These are phyloP conservation scores for Albugo candida DNA, from an alignment of 352 stramenopile genomes.

Conservation along the genomic window DNA sequence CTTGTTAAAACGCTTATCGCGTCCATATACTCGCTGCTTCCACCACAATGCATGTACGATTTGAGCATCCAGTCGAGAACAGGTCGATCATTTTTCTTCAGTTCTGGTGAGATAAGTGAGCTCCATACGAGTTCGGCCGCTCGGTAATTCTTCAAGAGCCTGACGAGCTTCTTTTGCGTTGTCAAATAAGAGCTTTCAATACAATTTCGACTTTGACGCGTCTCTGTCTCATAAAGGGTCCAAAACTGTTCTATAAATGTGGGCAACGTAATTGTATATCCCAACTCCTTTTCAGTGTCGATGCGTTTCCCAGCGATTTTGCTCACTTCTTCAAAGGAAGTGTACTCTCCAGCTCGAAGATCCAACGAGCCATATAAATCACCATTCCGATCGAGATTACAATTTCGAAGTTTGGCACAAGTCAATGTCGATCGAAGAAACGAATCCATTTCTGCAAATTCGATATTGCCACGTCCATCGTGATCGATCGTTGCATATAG, in stretches of 20 bases:
- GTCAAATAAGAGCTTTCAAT: slow-evolving; percentile 1
- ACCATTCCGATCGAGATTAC: slow-evolving; percentile 23
- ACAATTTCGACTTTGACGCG: slow-evolving; percentile 1
- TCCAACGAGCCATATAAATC: slow-evolving; percentile 37
- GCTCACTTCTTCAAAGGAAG: slow-evolving; percentile 32
- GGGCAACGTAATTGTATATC: slow-evolving; percentile 21
- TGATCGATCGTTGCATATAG: slow-evolving; percentile 86
- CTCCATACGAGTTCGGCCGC: slow-evolving; percentile 41
- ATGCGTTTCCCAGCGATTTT: slow-evolving; percentile 6
- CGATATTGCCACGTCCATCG: slow-evolving; percentile 77
- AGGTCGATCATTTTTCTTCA: neutral
- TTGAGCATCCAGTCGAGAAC: slow-evolving; percentile 36
- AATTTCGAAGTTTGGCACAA: slow-evolving; percentile 7
- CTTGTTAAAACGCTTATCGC: slow-evolving; percentile 38
- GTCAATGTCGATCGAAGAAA: slow-evolving; percentile 30
- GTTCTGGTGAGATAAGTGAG: slow-evolving; percentile 20
- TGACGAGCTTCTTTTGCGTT: slow-evolving; percentile 53
- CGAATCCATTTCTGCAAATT: slow-evolving; percentile 90
- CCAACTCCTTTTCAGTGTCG: slow-evolving; percentile 14
- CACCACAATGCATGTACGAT: slow-evolving; percentile 37
- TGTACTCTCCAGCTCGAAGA: slow-evolving; percentile 43
- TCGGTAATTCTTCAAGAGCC: slow-evolving; percentile 48
- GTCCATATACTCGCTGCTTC: slow-evolving; percentile 49
- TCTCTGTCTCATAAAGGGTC: slow-evolving; percentile 37
- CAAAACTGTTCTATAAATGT: slow-evolving; percentile 33